These are phyloP conservation scores for Daedaleopsis nitida DNA, from an alignment of 768 basidiomycete genomes.

Conservation along the genomic window DNA sequence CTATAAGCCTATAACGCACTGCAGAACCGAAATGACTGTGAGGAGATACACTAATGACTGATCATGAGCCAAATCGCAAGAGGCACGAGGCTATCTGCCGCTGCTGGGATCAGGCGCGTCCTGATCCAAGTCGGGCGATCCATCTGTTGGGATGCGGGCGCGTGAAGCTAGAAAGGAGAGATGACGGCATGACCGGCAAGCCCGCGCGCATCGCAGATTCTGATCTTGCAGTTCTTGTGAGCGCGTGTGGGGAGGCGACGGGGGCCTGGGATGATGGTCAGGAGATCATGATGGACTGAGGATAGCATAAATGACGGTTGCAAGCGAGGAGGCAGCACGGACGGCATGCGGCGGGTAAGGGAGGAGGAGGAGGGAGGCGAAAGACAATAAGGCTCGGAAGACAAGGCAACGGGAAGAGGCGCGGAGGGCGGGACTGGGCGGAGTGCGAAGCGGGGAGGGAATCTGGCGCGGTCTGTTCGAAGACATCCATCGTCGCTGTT, in stretches of 20 bases:
- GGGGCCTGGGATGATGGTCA: not conserved
- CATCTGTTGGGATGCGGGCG: conserved; percentile 10
- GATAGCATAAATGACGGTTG: conserved; percentile 1
- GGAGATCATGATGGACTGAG: conserved; percentile 9
- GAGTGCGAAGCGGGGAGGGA: conserved; percentile 13
- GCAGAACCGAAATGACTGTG: conserved; percentile 14
- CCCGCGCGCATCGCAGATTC: not conserved
- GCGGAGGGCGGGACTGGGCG: conserved; percentile 14
- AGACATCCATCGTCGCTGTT: too few species aligned
- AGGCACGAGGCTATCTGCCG: conserved; percentile 20
- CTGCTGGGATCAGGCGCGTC: conserved; percentile 10
- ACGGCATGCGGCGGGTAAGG: conserved; percentile 10
- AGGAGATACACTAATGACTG: conserved; percentile 1
- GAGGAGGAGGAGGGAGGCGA: conserved; percentile 29
- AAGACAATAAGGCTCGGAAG: conserved; percentile 27
- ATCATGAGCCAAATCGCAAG: too few species aligned
- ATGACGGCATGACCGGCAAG: not conserved
- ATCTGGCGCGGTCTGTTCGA: not conserved
- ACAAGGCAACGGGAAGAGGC: conserved; percentile 19
- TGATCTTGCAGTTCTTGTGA: not conserved
- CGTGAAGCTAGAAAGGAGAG: not conserved
- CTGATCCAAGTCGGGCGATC: conserved; percentile 7
- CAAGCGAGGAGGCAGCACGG: not conserved
- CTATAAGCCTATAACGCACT: not conserved
- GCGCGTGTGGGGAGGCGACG: too few species aligned